Conservation (phyloP, 192 early-diverging fungal genomes). For the Podila clonocystis region DNA sequence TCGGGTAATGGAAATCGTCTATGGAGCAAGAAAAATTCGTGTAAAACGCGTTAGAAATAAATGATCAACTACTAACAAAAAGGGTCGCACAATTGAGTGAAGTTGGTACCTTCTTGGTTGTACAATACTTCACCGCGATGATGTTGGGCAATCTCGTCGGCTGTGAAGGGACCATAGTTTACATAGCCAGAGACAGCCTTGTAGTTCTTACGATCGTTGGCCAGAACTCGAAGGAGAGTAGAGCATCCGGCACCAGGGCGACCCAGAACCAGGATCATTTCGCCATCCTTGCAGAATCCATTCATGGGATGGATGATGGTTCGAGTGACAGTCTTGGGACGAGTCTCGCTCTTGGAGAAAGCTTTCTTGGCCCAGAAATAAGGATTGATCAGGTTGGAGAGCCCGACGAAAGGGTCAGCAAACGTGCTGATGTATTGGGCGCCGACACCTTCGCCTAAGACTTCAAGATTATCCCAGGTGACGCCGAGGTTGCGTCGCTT, state of each 20-base stretch:
- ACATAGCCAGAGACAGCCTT: slow-evolving; percentile 63
- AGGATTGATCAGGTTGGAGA: slow-evolving; percentile 51
- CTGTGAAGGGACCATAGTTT: slow-evolving; percentile 73
- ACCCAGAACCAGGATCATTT: slow-evolving; percentile 77
- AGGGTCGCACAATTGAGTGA: neutral
- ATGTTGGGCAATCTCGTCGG: slow-evolving; percentile 64
- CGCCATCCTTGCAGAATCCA: slow-evolving; percentile 80
- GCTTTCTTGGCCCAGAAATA: slow-evolving; percentile 49
- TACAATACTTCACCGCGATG: slow-evolving; percentile 84
- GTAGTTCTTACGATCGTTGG: slow-evolving; percentile 65
- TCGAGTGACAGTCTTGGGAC: slow-evolving; percentile 27
- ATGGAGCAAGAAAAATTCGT: neutral
- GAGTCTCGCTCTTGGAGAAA: slow-evolving; percentile 17
- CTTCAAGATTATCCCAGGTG: slow-evolving; percentile 53
- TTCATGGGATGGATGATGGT: slow-evolving; percentile 68
- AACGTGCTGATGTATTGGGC: slow-evolving; percentile 49
- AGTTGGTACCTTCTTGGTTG: slow-evolving; percentile 70
- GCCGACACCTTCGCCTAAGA: slow-evolving; percentile 47
- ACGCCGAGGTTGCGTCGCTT: slow-evolving; percentile 58
- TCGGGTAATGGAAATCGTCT: slow-evolving; percentile 83
- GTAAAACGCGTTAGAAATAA: neutral
- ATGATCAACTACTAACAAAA: neutral
- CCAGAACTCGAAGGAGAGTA: slow-evolving; percentile 67
- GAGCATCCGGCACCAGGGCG: slow-evolving; percentile 78
- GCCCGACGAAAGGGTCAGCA: slow-evolving; percentile 41